Evolutionary conservation across 2,329 filamentous ascomycete genomes (phyloP), one percentile per base, ranked within the genome.

Genomic region (Pestalotiopsis sp.): DNA sequence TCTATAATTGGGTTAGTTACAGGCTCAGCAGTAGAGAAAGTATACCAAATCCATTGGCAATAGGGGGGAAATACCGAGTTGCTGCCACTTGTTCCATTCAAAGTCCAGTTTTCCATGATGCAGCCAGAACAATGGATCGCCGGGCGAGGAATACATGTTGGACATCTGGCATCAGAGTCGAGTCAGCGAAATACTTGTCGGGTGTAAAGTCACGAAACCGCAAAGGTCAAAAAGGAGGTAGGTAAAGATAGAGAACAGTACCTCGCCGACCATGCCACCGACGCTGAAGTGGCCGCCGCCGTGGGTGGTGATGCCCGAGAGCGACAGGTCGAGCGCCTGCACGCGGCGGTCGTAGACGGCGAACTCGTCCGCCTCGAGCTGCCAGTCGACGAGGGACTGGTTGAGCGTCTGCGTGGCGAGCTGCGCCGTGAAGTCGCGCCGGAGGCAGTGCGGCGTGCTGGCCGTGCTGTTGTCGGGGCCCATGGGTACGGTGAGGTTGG

Each of bases 81-180:
- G 78, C 62, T 66, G 64, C 80, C 80, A 81, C 27, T 72, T 69
- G 71, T 76, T 73, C 76, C 74, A 76, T 17, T 73, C 55, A 14
- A 71, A 70, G 68, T 76, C 76, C 52, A 78, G 64, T 36, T 70
- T 71, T 27, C 68, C 67, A 69, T 75, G 76, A 69, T 79, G 78
- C 68, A 80, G 12, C 73, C 74, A 80, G 67, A 81, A 81, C 14
- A 81, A 20, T 0, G 79, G 75, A 63, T 77, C 76, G 1, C 71
- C 73, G 0, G 74, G 74, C 11, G 74, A 77, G 6, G 62, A 65
- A 14, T 55, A 65, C 31, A 55, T 36, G 20, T 65, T 27, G 13
- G 62, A 49, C 62, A 65, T 55, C 45, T 65, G 45, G 20, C 72
- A 52, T n/a, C 45, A 20, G 45, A 74, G 69, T 23, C 14, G 76